A percentile compares a stretch with the other conserved stretches of the same genome.
phyloP scores from a whole-genome alignment of 2,329 filamentous ascomycete species.

The Ophiostoma sp. region DNA sequence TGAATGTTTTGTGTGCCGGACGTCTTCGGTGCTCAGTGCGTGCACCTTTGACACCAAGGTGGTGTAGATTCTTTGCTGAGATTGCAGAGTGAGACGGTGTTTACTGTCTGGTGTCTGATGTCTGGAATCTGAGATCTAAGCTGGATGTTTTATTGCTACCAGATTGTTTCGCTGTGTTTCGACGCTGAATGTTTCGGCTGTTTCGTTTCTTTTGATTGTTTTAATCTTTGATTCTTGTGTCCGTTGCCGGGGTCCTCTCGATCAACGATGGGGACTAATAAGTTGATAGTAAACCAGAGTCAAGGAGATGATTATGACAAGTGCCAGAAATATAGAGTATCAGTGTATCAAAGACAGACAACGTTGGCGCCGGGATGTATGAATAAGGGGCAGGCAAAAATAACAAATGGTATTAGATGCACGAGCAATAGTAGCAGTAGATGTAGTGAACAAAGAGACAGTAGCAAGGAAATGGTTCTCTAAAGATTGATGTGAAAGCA shows the following conservation, averaged over 20 bases:
- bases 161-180: conserved; percentile 1
- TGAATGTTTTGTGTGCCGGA: not conserved
- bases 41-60: not conserved
- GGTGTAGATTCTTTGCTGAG: not conserved
- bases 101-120: not conserved
- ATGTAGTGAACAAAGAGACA: not conserved
- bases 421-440: not conserved
- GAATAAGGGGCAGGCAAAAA: conserved; percentile 5
- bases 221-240: not conserved
- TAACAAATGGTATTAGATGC: not conserved
- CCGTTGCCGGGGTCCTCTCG: conserved; percentile 11
- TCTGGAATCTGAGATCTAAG: not conserved
- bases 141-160: not conserved
- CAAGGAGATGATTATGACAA: not conserved
- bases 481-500: conserved; percentile 23
- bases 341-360: not conserved
- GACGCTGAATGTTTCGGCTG: not conserved
- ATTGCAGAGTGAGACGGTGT: not conserved
- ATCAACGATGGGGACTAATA: conserved; percentile 13
- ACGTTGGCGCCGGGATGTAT: conserved; percentile 9
- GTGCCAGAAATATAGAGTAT: not conserved
- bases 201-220: not conserved
- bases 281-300: not conserved
- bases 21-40: not conserved
- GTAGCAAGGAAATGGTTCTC: not conserved